Base-by-base conservation (phyloP, 1,284 basidiomycete genomes). In the Gymnopus androsaceus region DNA sequence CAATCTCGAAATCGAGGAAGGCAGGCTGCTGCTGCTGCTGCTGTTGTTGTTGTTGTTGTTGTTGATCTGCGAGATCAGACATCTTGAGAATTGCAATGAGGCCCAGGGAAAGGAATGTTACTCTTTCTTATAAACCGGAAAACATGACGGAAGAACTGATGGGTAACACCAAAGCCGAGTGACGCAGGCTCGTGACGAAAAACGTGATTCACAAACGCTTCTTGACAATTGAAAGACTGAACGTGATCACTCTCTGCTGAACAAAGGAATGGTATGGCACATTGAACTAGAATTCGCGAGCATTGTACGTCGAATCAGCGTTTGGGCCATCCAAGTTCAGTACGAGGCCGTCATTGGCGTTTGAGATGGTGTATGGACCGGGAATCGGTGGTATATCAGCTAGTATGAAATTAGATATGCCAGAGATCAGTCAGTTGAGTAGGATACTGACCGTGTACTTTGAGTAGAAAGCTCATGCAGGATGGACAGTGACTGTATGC, bases 231-330 rank as follows among this genome's bases (percentile, higher is more conserved):
- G n/a, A 44, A 4, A 28, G 11, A 6, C 7, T 23, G 25, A 25
- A 14, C 31, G n/a, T 9, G 31, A 25, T 30, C n/a, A 47, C 45
- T 17, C 45, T 47, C 27, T 47, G 45, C 14, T 47, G 45, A 47
- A 47, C 45, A 33, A 47, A 47, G 14, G 45, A 47, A n/a, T 47
- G 45, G 27, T 47, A 47, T 30, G 45, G 45, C 4, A 47, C 45
- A 28, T 47, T 47, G 15, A 47, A 47, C 27, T 47, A 28, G 28
- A 47, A 47, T 31, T 47, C 45, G 6, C 25, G 6, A 15, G 45
- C 45, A 12, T 28, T 47, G 28, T 47, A 47, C 8, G 45, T 31
- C 12, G 11, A 4, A 31, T 47, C 45, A 3, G 45, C 5, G 45
- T 47, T 47, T 7, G 45, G 27, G 11, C 45, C 45, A 23, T 31